Evolutionary conservation across 169 alveolate genomes (phyloP), one percentile per base, ranked within the genome.

Genomic region (Ichthyophthirius multifiliis): DNA sequence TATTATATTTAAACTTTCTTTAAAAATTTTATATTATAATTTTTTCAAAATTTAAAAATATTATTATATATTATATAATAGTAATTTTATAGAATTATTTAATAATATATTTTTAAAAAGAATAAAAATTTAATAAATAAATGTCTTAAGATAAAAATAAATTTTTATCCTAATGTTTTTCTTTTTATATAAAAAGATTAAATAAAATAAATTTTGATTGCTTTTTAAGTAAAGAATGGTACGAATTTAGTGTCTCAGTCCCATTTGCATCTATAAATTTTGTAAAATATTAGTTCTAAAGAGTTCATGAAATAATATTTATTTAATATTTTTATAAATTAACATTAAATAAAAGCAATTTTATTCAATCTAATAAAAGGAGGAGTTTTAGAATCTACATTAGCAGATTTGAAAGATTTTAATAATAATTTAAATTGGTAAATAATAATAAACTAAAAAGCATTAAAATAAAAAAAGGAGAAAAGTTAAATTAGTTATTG

Each of bases 211-310:
- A 43, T 18, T 31, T 81, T 31, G 86, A 92, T 71, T 88, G 92
- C 48, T 83, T 92, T 78, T 39, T 84, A 45, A 92, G 90, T 87
- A 92, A 92, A 78, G 93, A 87, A 77, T 92, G 94, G 94, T 92
- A 88, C 91, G 85, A 83, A 55, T 83, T 92, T 27, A 84, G 78
- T 20, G 91, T 91, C n/a, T 94, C 96, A 37, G 87, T 86, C 32
- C 91, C 89, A 65, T 92, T 89, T 74, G 85, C 77, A 7, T 74
- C 75, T 43, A 81, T 92, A 34, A 43, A 43, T 39, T 86, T 87
- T 80, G 93, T 47, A 30, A 74, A 48, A 89, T 94, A 45, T 92
- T 92, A 43, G 91, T 89, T 46, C 89, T 83, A 81, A 91, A 85
- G 86, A 85, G 92, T 30, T 87, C 85, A 30, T 94, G 95, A 45